Conservation (phyloP, 1,284 basidiomycete species). For the Sporisorium iseilematis-ciliati region DNA sequence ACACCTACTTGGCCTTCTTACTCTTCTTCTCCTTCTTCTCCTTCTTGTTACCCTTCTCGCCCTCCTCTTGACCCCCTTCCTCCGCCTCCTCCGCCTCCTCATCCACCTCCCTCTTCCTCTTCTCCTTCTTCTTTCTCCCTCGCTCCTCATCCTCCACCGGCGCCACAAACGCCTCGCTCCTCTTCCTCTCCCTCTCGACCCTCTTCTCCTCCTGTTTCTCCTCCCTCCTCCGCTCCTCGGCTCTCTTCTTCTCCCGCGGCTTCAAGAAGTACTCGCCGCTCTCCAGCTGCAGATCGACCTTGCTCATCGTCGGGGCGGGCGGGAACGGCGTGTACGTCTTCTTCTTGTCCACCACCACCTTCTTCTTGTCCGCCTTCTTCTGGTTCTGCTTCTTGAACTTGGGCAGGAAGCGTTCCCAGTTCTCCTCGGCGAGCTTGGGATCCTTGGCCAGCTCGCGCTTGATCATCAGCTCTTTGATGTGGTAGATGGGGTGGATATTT, state of each 20-base stretch:
- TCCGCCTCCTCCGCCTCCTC: neutral
- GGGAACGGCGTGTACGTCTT: slow-evolving; percentile 99
- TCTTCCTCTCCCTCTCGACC: slow-evolving; percentile 51
- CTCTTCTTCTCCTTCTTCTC: slow-evolving; percentile 31
- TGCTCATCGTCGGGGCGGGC: slow-evolving; percentile 90
- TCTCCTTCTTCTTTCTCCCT: slow-evolving; percentile 21
- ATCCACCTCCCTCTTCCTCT: slow-evolving; percentile 2
- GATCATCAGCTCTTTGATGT: slow-evolving; percentile 99
- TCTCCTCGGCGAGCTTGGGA: slow-evolving; percentile 91
- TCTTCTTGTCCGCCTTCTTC: slow-evolving; percentile 74
- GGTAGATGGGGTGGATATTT: slow-evolving; percentile 99
- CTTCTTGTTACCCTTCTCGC: neutral
- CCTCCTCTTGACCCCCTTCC: neutral
- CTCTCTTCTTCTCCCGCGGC: slow-evolving; percentile 78
- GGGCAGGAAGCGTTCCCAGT: slow-evolving; percentile 97
- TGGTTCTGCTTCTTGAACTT: slow-evolving; percentile 90
- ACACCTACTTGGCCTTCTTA: slow-evolving; percentile 23
- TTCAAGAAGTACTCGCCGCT: slow-evolving; percentile 79
- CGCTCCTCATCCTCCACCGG: slow-evolving; percentile 45
- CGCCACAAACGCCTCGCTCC: slow-evolving; percentile 53
- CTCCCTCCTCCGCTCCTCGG: slow-evolving; percentile 39
- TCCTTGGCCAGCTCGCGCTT: slow-evolving; percentile 97
- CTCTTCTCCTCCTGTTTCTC: slow-evolving; percentile 57
- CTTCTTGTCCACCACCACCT: slow-evolving; percentile 74
- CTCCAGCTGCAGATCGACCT: slow-evolving; percentile 94